Conservation (phyloP, 176 grass and related monocot genomes). For the Musa schizocarpa region DNA sequence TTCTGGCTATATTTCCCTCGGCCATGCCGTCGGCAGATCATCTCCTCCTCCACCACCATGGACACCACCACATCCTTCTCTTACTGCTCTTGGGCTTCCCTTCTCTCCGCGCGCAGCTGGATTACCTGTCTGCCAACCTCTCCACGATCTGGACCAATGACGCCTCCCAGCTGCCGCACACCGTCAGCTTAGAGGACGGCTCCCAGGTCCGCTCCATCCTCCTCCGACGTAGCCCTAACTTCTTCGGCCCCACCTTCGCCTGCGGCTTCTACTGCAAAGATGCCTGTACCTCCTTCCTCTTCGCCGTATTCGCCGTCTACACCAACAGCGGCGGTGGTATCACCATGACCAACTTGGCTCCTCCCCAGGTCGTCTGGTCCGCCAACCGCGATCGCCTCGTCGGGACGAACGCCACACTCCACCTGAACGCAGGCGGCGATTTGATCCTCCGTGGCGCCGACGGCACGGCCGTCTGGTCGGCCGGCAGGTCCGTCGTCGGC, state of each 20-base stretch:
- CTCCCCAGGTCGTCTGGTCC: slow-evolving; percentile 13
- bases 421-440: neutral
- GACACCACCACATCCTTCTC: too few species aligned
- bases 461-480: slow-evolving; percentile 4
- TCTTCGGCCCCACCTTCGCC: slow-evolving; percentile 4
- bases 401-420: neutral
- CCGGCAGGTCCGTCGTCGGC: neutral
- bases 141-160: neutral
- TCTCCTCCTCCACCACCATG: too few species aligned
- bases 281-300: neutral
- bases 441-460: neutral
- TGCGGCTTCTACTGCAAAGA: slow-evolving; percentile 14
- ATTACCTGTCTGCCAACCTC: slow-evolving; percentile 7
- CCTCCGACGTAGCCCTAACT: neutral
- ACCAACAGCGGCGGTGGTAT: neutral
- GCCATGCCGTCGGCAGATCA: neutral
- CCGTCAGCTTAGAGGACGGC: neutral
- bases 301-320: neutral
- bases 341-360: too few species aligned
- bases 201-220: slow-evolving; percentile 6
- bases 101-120: neutral
- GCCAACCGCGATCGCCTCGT: neutral
- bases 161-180: neutral
- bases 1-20: neutral
- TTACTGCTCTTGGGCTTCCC: neutral